A percentile compares a stretch with the other conserved stretches of the same genome.
Evolutionary conservation across 225 moss, liverwort and hornwort species (phyloP).

Genomic region (Asterella californica): DNA sequence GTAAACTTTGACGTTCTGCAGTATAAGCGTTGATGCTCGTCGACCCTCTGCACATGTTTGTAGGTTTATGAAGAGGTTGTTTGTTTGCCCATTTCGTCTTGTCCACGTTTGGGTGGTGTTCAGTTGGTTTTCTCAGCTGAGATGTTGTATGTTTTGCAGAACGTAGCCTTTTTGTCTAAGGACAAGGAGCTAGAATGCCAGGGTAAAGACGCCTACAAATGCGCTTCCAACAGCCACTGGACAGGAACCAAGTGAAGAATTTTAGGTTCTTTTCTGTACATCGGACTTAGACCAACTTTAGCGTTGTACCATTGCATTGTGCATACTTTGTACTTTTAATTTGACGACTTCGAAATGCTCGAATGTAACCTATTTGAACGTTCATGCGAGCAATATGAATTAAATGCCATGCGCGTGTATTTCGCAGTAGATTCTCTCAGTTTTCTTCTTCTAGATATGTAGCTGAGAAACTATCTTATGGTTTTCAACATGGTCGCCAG

Average conservation of each 20-base stretch:
- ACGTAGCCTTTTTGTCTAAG: slow-evolving; percentile 40
- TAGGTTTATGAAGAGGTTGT: background rate
- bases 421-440: no score
- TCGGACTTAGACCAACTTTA: slow-evolving; percentile 21
- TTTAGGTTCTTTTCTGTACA: slow-evolving; percentile 5
- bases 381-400: no score
- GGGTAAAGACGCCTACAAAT: slow-evolving; percentile 50
- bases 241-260: slow-evolving; percentile 37
- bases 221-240: slow-evolving; percentile 48
- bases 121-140: background rate
- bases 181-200: slow-evolving; percentile 47
- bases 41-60: background rate
- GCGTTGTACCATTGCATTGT: slow-evolving; percentile 26
- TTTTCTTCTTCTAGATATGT: no score
- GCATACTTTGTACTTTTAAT: slow-evolving; percentile 27
- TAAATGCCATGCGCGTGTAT: no score
- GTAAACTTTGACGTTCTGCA: background rate
- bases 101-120: background rate
- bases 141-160: slow-evolving; percentile 15
- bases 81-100: background rate
- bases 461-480: no score
- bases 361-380: no score
- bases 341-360: slow-evolving; percentile 27
- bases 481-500: no score
- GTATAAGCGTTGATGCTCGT: background rate